phyloP scores from a whole-genome alignment of 1,139 yeast species.

The Nakaseomyces delphensis region DNA sequence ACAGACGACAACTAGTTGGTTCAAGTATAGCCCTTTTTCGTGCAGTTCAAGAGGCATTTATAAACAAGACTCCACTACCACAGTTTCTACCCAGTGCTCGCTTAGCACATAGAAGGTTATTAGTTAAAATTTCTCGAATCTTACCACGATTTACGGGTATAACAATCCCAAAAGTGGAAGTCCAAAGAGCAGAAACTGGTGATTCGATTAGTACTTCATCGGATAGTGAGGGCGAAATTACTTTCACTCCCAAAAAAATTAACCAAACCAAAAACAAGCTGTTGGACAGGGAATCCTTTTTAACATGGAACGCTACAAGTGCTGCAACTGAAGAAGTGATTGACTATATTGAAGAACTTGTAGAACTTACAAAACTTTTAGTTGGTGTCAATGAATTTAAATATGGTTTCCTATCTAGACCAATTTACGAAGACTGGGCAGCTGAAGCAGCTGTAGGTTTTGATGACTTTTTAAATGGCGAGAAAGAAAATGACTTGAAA shows the following conservation, averaged over 20 bases:
- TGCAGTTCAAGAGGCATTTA: conserved; percentile 38
- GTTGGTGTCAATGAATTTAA: conserved; percentile 43
- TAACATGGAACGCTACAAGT: conserved; percentile 45
- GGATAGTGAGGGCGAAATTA: conserved; percentile 8
- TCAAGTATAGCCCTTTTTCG: conserved; percentile 33
- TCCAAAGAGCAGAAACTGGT: conserved; percentile 1
- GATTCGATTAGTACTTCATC: conserved; percentile 9
- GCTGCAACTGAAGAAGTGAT: conserved; percentile 43
- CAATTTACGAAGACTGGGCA: conserved; percentile 39
- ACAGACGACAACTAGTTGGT: conserved; percentile 40
- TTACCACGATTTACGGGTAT: neutral
- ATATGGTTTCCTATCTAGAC: conserved; percentile 42
- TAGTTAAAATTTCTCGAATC: conserved; percentile 13
- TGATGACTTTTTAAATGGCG: conserved; percentile 22
- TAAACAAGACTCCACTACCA: conserved; percentile 40
- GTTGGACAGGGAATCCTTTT: conserved; percentile 34
- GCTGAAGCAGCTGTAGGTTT: conserved; percentile 33
- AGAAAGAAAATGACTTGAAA: neutral
- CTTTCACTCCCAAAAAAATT: neutral
- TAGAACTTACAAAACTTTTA: conserved; percentile 35
- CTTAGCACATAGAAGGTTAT: conserved; percentile 39
- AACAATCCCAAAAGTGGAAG: neutral
- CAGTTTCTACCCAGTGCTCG: conserved; percentile 43
- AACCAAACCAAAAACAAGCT: conserved; percentile 12
- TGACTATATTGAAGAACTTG: conserved; percentile 41